Evolutionary conservation across 1,139 yeast genomes (phyloP), one percentile per base, ranked within the genome.

Genomic region (Saccharomyces hybrid): DNA sequence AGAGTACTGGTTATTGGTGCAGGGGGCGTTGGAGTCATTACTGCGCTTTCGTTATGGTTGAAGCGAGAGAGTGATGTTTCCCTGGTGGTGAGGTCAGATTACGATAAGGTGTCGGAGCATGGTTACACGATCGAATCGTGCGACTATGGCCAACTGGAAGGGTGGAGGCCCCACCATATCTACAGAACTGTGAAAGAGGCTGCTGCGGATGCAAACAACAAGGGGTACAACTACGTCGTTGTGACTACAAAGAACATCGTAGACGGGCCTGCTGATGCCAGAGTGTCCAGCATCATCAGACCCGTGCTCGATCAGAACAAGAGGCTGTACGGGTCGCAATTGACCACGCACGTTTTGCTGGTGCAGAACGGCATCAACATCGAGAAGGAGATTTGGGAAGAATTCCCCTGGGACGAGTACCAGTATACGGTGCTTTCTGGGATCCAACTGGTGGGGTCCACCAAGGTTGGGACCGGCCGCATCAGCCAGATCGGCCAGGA

Each of bases 281-380:
- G 69, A 5, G 77, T 80, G 53, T 80, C 78, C 54, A 76, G 76
- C 8, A 74, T 81, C 27, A 70, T 80, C 29, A 69, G 64, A 41
- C 83, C 83, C 0, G 78, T 78, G 0, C 72, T 80, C 5, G 65
- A 73, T 19, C 48, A 58, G n/a, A 65, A 67, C 52, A 51, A 50
- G 16, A 41, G 11, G 5, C n/a, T 50, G 16, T 16, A 27, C 58
- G 16, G 58, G 58, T 25, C 49, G 55, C 8, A 52, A 54, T 2
- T 58, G 56, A 27, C 62, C 5, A 73, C 82, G 23, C 70, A 77
- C 3, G 72, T 82, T 16, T 70, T 82, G 1, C 70, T 82, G 61
- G 69, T 81, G 52, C 86, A 82, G 64, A 82, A 82, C 63, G 87
- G 86, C 16, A 74, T 82, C 52, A 83, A 77, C 47, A 78, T 82